Evolutionary conservation across 305 asterid species (phyloP), one percentile per base, ranked within the genome.

Genomic region (Fraxinus paxiana): DNA sequence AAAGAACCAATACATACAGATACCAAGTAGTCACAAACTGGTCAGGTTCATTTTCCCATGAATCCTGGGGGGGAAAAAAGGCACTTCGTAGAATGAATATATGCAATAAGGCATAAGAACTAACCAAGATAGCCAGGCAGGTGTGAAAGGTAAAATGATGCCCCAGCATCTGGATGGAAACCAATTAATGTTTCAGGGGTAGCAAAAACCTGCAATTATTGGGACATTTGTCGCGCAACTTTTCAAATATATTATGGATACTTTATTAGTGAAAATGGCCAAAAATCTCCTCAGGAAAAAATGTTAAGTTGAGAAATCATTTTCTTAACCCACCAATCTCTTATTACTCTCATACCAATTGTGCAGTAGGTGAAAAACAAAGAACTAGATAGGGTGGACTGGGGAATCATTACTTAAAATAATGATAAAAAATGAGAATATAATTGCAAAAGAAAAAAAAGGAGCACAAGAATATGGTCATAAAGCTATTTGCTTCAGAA

Each of bases 111-210:
- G 30, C 8, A 72, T 63, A 28, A 17, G 46, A 63, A 77, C 80
- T 86, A 88, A 92, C 99, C 99, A 87, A 96, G 85, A 88, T 88
- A 82, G 85, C 99, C 99, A 85, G 98, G 99, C 51, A 96, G 91
- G 87, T 87, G 98, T 72, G 98, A 92, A 79, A 94, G 97, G 89
- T 93, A 88, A 88, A 96, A 96, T 80, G 99, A 96, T 73, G 99
- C 99, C 61, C 95, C 98, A 4, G 98, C 99, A 83, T 96, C 99
- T 31, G 99, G 98, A 88, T 96, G 98, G 90, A 90, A 96, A 77
- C 99, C 99, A 82, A 96, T 96, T 87, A 88, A 84, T 46, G 96
- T 94, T 87, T 96, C 99, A 2, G 98, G 98, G 2, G 98, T 96
- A 81, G 98, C 91, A 89, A 96, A 94, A 75, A 93, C 92, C 98